A percentile compares a stretch with the other conserved stretches of the same genome.
phyloP scores from a whole-genome alignment of 805 yeast species.

The Candida oleophila region DNA sequence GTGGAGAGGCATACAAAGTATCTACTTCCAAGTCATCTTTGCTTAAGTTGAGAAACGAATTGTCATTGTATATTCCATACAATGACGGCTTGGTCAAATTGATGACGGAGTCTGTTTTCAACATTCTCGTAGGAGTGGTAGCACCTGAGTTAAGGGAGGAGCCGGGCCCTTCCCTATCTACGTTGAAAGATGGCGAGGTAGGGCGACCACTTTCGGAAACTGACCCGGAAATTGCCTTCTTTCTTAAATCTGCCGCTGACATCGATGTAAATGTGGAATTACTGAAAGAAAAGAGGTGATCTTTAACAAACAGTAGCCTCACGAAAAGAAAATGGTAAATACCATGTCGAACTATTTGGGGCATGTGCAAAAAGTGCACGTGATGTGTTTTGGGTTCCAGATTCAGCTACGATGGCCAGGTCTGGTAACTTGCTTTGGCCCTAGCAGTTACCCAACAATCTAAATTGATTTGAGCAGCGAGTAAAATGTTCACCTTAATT shows the following conservation, averaged over 20 bases:
- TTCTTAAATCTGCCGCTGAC: conserved; percentile 5
- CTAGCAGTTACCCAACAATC: no score
- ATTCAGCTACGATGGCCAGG: no score
- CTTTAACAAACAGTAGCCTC: background rate
- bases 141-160: background rate
- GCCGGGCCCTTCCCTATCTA: background rate
- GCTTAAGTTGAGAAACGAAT: conserved; percentile 36
- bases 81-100: conserved; percentile 52
- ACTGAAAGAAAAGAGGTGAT: background rate
- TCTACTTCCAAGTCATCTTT: conserved; percentile 7
- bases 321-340: background rate
- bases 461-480: no score
- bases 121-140: conserved; percentile 14
- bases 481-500: no score
- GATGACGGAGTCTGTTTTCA: conserved; percentile 40
- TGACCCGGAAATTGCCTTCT: background rate
- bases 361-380: no score
- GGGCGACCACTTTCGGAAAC: background rate
- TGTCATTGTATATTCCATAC: conserved; percentile 49
- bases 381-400: no score
- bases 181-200: background rate
- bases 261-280: background rate
- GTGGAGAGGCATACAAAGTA: conserved; percentile 2
- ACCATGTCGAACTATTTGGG: background rate
- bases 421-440: no score